Conservation (phyloP, 208 protist genomes). For the Acanthamoeba culbertsoni region DNA sequence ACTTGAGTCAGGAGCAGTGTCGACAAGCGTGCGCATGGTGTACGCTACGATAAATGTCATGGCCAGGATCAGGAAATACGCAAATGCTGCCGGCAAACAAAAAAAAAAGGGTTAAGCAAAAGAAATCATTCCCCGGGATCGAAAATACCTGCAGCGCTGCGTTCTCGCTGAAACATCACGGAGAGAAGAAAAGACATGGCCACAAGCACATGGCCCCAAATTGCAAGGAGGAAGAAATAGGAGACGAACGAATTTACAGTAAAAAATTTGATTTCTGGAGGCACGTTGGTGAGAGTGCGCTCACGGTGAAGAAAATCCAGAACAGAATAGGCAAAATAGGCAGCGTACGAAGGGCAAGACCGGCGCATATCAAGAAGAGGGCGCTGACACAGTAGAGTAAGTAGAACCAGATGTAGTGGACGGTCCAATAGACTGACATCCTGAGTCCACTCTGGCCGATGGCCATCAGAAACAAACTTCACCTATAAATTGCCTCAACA, state of each 20-base stretch:
- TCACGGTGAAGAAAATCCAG: not conserved
- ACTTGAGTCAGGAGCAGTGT: not conserved
- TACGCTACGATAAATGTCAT: not conserved
- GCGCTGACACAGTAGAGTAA: constrained; percentile 21
- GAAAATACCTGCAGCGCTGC: too few relatives aligned
- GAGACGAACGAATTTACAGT: not conserved
- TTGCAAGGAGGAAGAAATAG: constrained; percentile 53
- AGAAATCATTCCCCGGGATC: not conserved
- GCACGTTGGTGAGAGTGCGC: too few relatives aligned
- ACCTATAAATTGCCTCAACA: not conserved
- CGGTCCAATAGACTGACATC: constrained; percentile 61
- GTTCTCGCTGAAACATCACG: constrained; percentile 3
- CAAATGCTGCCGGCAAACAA: too few relatives aligned
- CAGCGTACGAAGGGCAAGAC: not conserved
- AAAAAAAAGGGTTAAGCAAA: too few relatives aligned
- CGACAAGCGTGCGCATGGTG: not conserved
- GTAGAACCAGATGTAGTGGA: constrained; percentile 50
- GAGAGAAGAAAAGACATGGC: constrained; percentile 46
- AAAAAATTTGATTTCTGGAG: constrained; percentile 48
- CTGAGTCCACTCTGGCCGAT: constrained; percentile 56
- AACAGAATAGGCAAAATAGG: not conserved
- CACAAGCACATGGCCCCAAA: constrained; percentile 50
- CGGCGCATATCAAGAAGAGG: not conserved
- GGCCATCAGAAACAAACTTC: not conserved
- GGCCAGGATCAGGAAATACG: not conserved